A percentile compares a stretch with the other conserved stretches of the same genome.
Conservation (phyloP, 2,329 filamentous ascomycete genomes). For the Nothophaeocryptopus gaeumannii region DNA sequence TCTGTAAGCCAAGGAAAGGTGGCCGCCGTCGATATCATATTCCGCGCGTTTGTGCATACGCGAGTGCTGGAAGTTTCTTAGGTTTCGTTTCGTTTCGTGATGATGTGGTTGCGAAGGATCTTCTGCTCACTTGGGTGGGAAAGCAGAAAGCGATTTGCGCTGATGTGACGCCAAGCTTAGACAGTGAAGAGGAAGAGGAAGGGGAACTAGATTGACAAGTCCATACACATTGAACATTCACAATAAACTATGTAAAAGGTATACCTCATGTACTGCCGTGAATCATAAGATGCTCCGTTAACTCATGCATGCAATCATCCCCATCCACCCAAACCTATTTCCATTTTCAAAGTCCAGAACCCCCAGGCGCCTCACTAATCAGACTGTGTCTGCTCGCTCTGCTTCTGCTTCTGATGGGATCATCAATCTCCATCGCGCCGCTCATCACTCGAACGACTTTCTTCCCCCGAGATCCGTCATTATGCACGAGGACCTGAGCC, state of each 20-base stretch:
- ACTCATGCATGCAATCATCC: constrained; percentile 5
- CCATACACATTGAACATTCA: background rate
- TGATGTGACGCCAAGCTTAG: no score
- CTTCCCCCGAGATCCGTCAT: constrained; percentile 38
- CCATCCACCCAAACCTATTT: constrained; percentile 4
- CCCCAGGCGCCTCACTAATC: constrained; percentile 28
- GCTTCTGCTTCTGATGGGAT: constrained; percentile 28
- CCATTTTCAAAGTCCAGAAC: constrained; percentile 21
- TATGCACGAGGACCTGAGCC: constrained; percentile 78
- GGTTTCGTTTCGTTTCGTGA: background rate
- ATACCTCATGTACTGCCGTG: constrained; percentile 4
- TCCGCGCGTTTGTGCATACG: no score
- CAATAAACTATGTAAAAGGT: background rate
- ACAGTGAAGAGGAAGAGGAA: no score
- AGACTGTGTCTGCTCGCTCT: constrained; percentile 29
- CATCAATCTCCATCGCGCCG: constrained; percentile 49
- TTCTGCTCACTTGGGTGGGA: background rate
- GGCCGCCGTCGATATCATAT: no score
- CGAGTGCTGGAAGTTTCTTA: no score
- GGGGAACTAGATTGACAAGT: no score
- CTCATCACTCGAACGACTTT: constrained; percentile 51
- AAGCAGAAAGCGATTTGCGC: no score
- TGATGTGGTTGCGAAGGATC: constrained; percentile 1
- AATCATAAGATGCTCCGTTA: constrained; percentile 5
- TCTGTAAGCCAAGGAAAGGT: background rate